These are phyloP conservation scores for Periconia macrospinosa DNA, from an alignment of 2,329 filamentous ascomycete species.

Conservation along the genomic window DNA sequence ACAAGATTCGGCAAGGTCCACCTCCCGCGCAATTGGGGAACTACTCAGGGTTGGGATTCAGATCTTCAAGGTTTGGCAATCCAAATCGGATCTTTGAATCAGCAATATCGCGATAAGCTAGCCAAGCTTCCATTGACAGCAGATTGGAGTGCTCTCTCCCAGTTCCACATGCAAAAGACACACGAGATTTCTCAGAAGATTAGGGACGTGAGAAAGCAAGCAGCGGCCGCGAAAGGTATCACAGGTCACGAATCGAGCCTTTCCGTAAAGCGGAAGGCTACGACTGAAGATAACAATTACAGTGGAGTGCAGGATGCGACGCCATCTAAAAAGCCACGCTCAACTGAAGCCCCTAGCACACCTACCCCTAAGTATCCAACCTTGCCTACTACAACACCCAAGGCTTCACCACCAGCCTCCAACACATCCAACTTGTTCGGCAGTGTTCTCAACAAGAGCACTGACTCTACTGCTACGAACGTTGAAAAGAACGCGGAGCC, in stretches of 20 bases:
- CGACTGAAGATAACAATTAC: constrained; percentile 13
- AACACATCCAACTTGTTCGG: constrained; percentile 13
- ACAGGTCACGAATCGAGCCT: constrained; percentile 35
- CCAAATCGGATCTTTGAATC: constrained; percentile 31
- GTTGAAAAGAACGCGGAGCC: constrained; percentile 1
- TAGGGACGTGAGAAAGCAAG: constrained; percentile 30
- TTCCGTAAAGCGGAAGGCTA: constrained; percentile 35
- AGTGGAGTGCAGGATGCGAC: constrained; percentile 17
- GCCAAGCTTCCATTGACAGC: constrained; percentile 21
- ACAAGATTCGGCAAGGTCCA: constrained; percentile 28
- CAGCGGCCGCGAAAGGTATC: constrained; percentile 29
- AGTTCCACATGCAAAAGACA: constrained; percentile 33
- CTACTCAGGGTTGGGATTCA: constrained; percentile 10
- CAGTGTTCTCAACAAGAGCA: constrained; percentile 8
- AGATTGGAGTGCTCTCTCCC: constrained; percentile 34
- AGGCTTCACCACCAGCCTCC: constrained; percentile 10
- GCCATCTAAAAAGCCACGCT: constrained; percentile 30
- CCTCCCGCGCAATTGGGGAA: constrained; percentile 28
- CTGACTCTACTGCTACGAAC: background rate
- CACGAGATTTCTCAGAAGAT: constrained; percentile 33
- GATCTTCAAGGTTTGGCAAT: constrained; percentile 20
- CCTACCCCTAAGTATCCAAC: constrained; percentile 22
- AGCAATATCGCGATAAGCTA: constrained; percentile 29
- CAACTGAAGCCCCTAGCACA: constrained; percentile 17
- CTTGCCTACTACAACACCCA: constrained; percentile 15